Conservation (phyloP, 2,329 filamentous ascomycete species). For the Triangularia setosa region DNA sequence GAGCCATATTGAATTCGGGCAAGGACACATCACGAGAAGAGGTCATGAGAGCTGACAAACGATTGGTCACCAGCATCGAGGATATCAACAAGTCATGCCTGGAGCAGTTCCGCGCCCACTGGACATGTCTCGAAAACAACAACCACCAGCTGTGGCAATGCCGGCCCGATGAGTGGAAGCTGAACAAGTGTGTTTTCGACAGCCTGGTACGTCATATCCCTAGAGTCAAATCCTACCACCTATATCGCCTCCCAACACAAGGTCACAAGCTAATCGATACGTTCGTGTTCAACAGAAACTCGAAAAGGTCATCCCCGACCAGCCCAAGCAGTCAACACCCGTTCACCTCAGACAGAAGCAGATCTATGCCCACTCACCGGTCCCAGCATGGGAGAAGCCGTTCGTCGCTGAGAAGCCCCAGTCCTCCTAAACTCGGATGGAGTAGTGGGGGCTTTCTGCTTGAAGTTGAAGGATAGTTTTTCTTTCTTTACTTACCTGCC, state of each 20-base stretch:
- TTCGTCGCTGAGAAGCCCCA: slow-evolving; percentile 30
- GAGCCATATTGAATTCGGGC: not conserved
- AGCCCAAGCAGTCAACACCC: slow-evolving; percentile 65
- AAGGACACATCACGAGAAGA: too few relatives aligned
- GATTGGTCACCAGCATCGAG: slow-evolving; percentile 60
- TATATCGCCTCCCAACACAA: not conserved
- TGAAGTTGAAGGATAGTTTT: not conserved
- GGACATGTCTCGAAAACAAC: slow-evolving; percentile 93
- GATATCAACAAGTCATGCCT: slow-evolving; percentile 96
- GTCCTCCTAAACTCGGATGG: slow-evolving; percentile 18
- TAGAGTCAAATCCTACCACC: not conserved
- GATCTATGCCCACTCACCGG: slow-evolving; percentile 51
- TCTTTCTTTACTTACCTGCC: not conserved
- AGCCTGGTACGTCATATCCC: slow-evolving; percentile 68
- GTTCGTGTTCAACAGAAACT: slow-evolving; percentile 56
- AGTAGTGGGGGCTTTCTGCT: not conserved
- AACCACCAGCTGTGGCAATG: slow-evolving; percentile 99
- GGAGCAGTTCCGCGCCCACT: slow-evolving; percentile 86
- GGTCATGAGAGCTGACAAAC: not conserved
- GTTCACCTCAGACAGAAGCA: slow-evolving; percentile 68
- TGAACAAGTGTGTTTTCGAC: slow-evolving; percentile 94
- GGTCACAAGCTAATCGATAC: not conserved
- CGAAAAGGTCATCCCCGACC: slow-evolving; percentile 74
- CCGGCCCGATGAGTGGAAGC: slow-evolving; percentile 76
- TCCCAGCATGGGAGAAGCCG: slow-evolving; percentile 27